These are phyloP conservation scores for Eucalyptus dawsonii DNA, from an alignment of 345 rosid species.

Conservation along the genomic window DNA sequence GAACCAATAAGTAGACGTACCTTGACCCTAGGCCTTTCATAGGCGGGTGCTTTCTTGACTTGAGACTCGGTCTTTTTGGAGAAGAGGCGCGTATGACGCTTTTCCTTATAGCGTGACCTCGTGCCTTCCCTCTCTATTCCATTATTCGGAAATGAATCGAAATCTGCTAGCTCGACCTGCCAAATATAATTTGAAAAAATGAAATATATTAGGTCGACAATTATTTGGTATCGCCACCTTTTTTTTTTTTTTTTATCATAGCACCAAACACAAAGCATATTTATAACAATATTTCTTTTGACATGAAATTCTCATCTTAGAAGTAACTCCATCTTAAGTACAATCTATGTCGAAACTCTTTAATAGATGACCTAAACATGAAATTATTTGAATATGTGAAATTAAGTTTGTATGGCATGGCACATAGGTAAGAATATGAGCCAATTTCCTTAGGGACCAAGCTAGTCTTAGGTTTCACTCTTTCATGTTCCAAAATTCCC, in stretches of 20 bases:
- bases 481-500: background rate
- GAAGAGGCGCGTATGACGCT: conserved; percentile 61
- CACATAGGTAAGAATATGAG: background rate
- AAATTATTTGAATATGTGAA: background rate
- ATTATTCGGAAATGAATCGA: conserved; percentile 45
- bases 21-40: conserved; percentile 89
- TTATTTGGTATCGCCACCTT: background rate
- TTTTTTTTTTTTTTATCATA: background rate
- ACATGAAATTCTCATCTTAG: background rate
- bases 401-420: background rate
- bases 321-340: background rate
- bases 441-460: background rate
- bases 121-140: conserved; percentile 67
- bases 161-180: conserved; percentile 64
- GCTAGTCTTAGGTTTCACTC: background rate
- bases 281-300: background rate
- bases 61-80: conserved; percentile 77
- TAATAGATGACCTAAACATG: background rate
- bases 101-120: conserved; percentile 69
- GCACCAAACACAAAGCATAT: background rate
- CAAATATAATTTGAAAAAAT: background rate
- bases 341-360: background rate
- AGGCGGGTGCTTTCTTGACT: conserved; percentile 74
- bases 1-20: background rate
- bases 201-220: background rate